These are phyloP conservation scores for Aspergillus phoenicis DNA, from an alignment of 2,329 filamentous ascomycete genomes.

Conservation along the genomic window DNA sequence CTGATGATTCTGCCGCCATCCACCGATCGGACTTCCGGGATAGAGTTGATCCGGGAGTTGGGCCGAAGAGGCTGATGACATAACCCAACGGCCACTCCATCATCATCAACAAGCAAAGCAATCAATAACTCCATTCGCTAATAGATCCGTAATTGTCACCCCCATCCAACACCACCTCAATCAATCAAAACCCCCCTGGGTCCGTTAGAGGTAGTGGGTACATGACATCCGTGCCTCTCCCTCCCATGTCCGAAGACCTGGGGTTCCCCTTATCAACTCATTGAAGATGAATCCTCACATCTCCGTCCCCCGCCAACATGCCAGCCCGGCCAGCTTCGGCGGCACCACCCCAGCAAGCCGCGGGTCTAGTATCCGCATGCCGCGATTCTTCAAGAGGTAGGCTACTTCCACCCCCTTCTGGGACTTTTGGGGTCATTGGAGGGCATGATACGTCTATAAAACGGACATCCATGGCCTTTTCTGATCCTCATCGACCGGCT, in stretches of 20 bases:
- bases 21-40: neutral
- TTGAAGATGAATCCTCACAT: constrained; percentile 62
- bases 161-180: too few species aligned
- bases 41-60: neutral
- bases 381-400: constrained; percentile 67
- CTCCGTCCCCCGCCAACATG: constrained; percentile 61
- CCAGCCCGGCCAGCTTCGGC: constrained; percentile 56
- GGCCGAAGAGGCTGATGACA: neutral
- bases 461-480: neutral
- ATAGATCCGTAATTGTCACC: too few species aligned
- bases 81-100: constrained; percentile 71
- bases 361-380: constrained; percentile 60
- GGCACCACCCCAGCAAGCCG: constrained; percentile 53
- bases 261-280: constrained; percentile 14
- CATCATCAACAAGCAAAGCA: constrained; percentile 51
- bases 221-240: constrained; percentile 11
- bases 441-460: neutral
- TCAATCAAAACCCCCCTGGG: too few species aligned
- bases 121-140: constrained; percentile 50
- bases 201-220: constrained; percentile 84
- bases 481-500: neutral
- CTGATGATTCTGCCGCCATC: too few species aligned
- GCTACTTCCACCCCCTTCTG: neutral
- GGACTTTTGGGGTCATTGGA: neutral
- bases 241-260: constrained; percentile 4